Base-by-base conservation (phyloP, 1,284 basidiomycete species). In the Fomitopsis betulina region DNA sequence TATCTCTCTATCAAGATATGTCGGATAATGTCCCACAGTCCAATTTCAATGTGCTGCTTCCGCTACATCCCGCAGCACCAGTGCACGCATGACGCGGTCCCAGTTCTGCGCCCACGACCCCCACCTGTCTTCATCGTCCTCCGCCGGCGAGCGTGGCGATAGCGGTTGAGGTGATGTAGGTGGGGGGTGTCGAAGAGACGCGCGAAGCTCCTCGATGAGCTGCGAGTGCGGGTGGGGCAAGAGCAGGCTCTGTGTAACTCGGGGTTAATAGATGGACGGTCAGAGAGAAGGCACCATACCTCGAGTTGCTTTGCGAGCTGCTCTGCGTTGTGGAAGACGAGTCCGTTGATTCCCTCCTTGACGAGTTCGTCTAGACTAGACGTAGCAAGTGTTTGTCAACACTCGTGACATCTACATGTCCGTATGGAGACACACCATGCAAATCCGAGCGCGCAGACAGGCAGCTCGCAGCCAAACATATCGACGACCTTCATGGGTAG, bases 401-500 rank as follows among this genome's bases (percentile, higher is more conserved):
- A 15, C 25, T 12, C 5, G 50, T 56, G 21, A 37, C 45, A 25
- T 39, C 27, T 17, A 21, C 1, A 9, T 53, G 7, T 3, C 13
- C 13, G 3, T 13, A 17, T 2, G 53, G 50, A 42, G 49, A n/a
- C 32, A 33, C 64, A 94, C 93, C 91, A 97, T 39, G 80, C 76
- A 70, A 98, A 99, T 45, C 88, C 80, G 8, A 95, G 79, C 0
- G 97, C 96, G 62, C 96, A 91, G 4, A 98, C 97, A 0, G 96
- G 96, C 54, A 98, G 76, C 2, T 87, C 89, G 65, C 95, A 98
- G 0, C 97, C 97, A 73, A 99, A 97, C 97, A 99, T 98, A 72
- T 99, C 97, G 2, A 99, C 96, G 9, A 99, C 89, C 74, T 99
- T 99, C 97, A 99, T 99, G 1, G 97, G 97, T 55, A 99, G 77